Percentiles rank a stretch among this genome's conserved stretches.
phyloP scores from a whole-genome alignment of 1,284 basidiomycete genomes.

The Pholiota adiposa region DNA sequence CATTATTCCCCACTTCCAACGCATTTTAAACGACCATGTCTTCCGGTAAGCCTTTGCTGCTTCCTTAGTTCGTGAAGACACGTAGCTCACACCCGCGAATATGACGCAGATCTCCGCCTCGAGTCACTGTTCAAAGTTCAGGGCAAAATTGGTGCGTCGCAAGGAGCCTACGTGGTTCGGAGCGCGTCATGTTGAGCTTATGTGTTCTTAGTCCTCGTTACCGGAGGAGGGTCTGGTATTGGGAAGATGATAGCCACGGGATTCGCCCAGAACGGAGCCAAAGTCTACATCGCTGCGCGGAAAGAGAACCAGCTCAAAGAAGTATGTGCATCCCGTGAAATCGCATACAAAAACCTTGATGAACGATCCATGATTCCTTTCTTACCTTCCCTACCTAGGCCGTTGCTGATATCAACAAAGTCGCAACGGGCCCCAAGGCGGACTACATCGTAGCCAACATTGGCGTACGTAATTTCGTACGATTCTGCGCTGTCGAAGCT shows the following conservation, averaged over 20 bases:
- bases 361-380: neutral
- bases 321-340: slow-evolving; percentile 41
- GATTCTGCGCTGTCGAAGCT: neutral
- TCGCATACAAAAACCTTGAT: slow-evolving; percentile 2
- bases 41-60: slow-evolving; percentile 6
- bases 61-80: neutral
- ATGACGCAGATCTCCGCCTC: slow-evolving; percentile 56
- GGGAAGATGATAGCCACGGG: slow-evolving; percentile 82
- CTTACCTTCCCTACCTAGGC: slow-evolving; percentile 45
- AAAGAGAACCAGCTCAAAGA: slow-evolving; percentile 77
- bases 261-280: slow-evolving; percentile 80
- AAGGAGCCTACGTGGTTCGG: neutral
- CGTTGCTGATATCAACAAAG: slow-evolving; percentile 59
- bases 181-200: slow-evolving; percentile 7
- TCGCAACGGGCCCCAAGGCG: slow-evolving; percentile 58
- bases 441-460: slow-evolving; percentile 78
- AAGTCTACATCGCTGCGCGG: slow-evolving; percentile 79
- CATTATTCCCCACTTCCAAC: neutral
- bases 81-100: neutral
- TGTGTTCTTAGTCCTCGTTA: slow-evolving; percentile 64
- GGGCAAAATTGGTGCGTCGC: slow-evolving; percentile 69
- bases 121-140: slow-evolving; percentile 72
- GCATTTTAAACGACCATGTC: slow-evolving; percentile 5
- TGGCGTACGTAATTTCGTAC: slow-evolving; percentile 55
- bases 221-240: slow-evolving; percentile 80